Evolutionary conservation across 371 early-diverging fungal species (phyloP), one percentile per base, ranked within the genome.

Genomic region (Apophysomyces sp.): DNA sequence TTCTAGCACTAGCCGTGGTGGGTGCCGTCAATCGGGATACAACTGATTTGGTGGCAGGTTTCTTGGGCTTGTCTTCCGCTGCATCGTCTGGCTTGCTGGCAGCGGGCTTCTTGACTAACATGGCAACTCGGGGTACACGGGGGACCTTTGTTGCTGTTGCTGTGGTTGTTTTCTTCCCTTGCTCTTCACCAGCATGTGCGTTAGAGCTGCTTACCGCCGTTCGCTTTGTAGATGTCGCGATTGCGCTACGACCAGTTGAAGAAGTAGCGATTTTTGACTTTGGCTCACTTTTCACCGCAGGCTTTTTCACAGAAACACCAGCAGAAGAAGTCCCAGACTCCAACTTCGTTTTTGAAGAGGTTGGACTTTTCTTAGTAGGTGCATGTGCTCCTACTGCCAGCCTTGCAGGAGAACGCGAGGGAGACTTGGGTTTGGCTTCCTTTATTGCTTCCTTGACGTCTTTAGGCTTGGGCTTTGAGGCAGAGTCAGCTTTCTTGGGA

Each of bases 61-160:
- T 57, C 11, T 27, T 54, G 5, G 37, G 27, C 49, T 55, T 66
- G 41, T 66, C 66, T 37, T 62, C 62, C 40, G 63, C 60, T 37
- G 59, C 52, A 12, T 61, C 52, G 27, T 21, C 21, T 27, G 29
- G 15, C 57, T 64, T 56, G n/a, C n/a, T n/a, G 36, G 52, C 9
- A 28, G 30, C 36, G n/a, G 62, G 15, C 57, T 51, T 65, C 53
- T 49, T 61, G 9, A 60, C 44, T 31, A 63, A 53, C 15, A 55
- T 26, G 16, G 71, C 64, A 41, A 66, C 68, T 28, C 73, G 66
- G 52, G 70, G 61, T n/a, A 64, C 66, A 31, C 66, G 65, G 27
- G 63, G 37, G 2, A 52, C 49, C 31, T 55, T 58, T 3, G 62
- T 32, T 11, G 55, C 30, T 7, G 57, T 9, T 24, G 51, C 55